Evolutionary conservation across 495 filamentous ascomycete genomes (phyloP).

Genomic region (Penicillium maclennaniae): DNA sequence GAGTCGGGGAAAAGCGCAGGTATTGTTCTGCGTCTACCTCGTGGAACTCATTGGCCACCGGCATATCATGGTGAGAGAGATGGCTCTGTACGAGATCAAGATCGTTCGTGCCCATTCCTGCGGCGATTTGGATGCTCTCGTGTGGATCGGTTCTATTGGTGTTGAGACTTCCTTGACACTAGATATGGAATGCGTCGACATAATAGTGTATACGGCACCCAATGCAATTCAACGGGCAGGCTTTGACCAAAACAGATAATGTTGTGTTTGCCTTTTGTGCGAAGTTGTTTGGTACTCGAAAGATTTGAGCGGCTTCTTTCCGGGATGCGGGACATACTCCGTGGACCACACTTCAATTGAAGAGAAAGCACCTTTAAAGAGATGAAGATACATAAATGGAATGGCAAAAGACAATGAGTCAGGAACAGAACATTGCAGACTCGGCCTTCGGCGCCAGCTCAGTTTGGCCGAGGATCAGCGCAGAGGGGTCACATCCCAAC

Average conservation of each 20-base stretch:
- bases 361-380: neutral
- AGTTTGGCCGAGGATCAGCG: conserved; percentile 19
- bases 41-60: conserved; percentile 22
- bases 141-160: conserved; percentile 8
- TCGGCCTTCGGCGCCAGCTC: conserved; percentile 11
- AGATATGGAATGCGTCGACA: conserved; percentile 12
- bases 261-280: neutral
- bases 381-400: neutral
- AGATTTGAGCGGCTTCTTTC: conserved; percentile 9
- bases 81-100: conserved; percentile 25
- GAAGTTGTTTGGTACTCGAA: neutral
- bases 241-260: neutral
- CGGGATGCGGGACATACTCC: conserved; percentile 6
- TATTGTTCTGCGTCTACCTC: conserved; percentile 47
- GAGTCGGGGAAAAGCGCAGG: conserved; percentile 47
- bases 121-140: conserved; percentile 13
- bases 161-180: conserved; percentile 16
- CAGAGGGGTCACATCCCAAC: conserved; percentile 7
- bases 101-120: conserved; percentile 7
- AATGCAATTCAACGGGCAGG: neutral
- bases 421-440: conserved; percentile 6
- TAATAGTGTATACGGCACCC: conserved; percentile 9
- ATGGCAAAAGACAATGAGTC: conserved; percentile 17
- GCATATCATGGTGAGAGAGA: conserved; percentile 34
- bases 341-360: conserved; percentile 9